phyloP scores from a whole-genome alignment of 306 rosid species.

The Vigna unguiculata region DNA sequence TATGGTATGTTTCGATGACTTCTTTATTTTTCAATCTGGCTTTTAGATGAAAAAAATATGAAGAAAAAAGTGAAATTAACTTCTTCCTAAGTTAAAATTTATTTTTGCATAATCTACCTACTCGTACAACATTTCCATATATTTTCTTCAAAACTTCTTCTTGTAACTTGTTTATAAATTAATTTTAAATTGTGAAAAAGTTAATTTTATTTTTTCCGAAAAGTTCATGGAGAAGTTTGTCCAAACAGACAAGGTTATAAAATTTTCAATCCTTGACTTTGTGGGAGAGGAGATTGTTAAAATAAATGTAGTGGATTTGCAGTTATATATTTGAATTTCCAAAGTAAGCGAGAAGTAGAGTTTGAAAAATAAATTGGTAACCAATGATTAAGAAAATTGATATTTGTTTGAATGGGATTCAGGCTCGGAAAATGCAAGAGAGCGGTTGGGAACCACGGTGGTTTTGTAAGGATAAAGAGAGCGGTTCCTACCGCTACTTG shows the following conservation, averaged over 20 bases:
- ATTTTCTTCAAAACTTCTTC: too few relatives aligned
- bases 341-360: not conserved
- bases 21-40: too few relatives aligned
- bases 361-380: not conserved
- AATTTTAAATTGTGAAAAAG: too few relatives aligned
- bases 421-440: constrained; percentile 97
- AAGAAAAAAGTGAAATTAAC: too few relatives aligned
- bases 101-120: too few relatives aligned
- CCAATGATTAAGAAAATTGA: not conserved
- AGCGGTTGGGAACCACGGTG: constrained; percentile 94
- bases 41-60: too few relatives aligned
- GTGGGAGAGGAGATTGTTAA: constrained; percentile 3
- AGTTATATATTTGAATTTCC: not conserved
- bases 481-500: constrained; percentile 66
- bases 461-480: constrained; percentile 75
- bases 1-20: not conserved
- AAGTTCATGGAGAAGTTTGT: too few relatives aligned
- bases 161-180: too few relatives aligned
- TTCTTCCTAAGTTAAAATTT: too few relatives aligned
- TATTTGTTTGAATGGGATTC: constrained; percentile 42
- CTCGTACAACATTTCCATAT: too few relatives aligned
- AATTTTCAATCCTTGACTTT: not conserved
- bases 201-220: too few relatives aligned
- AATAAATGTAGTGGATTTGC: not conserved
- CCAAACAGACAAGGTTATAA: not conserved